These are phyloP conservation scores for Alternaria alternata DNA, from an alignment of 2,329 filamentous ascomycete species.

Conservation along the genomic window DNA sequence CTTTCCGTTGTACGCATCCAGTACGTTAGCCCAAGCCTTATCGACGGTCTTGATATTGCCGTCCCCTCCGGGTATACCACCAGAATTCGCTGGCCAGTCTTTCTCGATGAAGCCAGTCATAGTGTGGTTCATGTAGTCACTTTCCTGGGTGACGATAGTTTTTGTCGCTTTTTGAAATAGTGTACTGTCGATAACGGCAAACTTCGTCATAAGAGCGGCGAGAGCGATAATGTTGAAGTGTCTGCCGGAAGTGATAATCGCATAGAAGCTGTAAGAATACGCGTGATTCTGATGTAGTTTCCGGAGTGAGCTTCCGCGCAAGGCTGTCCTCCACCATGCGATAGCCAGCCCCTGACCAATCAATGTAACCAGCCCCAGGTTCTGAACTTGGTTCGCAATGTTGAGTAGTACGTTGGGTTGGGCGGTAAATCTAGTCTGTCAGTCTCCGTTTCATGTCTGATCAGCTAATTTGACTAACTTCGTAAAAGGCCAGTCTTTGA, in stretches of 20 bases:
- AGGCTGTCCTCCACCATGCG: slow-evolving; percentile 37
- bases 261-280: slow-evolving; percentile 36
- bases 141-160: slow-evolving; percentile 7
- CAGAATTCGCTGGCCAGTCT: slow-evolving; percentile 23
- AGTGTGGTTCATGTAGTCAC: slow-evolving; percentile 27
- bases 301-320: slow-evolving; percentile 29
- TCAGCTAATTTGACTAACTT: slow-evolving; percentile 1
- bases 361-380: slow-evolving; percentile 32
- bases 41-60: slow-evolving; percentile 31
- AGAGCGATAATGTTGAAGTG: slow-evolving; percentile 37
- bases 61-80: slow-evolving; percentile 31
- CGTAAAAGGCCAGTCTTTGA: neutral
- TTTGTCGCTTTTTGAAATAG: slow-evolving; percentile 9
- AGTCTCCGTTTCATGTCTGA: neutral
- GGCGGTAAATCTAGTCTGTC: slow-evolving; percentile 14
- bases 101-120: slow-evolving; percentile 32
- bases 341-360: slow-evolving; percentile 36
- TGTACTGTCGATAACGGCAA: slow-evolving; percentile 35
- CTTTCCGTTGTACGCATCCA: slow-evolving; percentile 33
- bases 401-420: slow-evolving; percentile 39
- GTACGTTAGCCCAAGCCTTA: slow-evolving; percentile 24
- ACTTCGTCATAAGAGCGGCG: slow-evolving; percentile 37
- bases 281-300: slow-evolving; percentile 33
- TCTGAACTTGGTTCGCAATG: slow-evolving; percentile 36
- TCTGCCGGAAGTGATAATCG: slow-evolving; percentile 28